phyloP scores from a whole-genome alignment of 2,329 filamentous ascomycete genomes.

The Alternaria triticina region DNA sequence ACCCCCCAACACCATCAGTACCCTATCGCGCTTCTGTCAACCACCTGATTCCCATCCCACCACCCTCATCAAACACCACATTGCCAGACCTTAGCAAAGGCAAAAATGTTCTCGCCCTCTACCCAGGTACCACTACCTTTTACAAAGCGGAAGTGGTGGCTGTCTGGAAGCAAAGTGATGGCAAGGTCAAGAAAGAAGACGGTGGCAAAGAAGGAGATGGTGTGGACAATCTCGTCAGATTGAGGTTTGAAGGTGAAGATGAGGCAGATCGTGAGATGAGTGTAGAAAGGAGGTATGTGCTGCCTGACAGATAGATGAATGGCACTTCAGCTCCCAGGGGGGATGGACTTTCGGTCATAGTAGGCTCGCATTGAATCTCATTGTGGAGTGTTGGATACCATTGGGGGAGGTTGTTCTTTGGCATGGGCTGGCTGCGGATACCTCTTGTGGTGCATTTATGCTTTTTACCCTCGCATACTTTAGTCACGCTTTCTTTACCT shows the following conservation, averaged over 20 bases:
- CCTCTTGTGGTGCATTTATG: not conserved
- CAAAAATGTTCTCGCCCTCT: slow-evolving; percentile 57
- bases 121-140: slow-evolving; percentile 61
- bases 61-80: slow-evolving; percentile 48
- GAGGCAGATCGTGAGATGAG: slow-evolving; percentile 53
- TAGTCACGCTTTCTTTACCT: not conserved
- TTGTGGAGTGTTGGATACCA: not conserved
- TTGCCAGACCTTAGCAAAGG: slow-evolving; percentile 51
- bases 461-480: not conserved
- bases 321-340: not conserved
- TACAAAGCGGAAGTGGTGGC: slow-evolving; percentile 59
- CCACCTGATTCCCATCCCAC: slow-evolving; percentile 54
- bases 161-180: slow-evolving; percentile 45
- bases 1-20: slow-evolving; percentile 45
- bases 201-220: slow-evolving; percentile 51
- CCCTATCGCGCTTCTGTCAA: slow-evolving; percentile 56
- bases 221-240: slow-evolving; percentile 49
- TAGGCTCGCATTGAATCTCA: not conserved
- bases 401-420: not conserved
- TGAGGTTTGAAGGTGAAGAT: slow-evolving; percentile 59
- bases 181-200: slow-evolving; percentile 48
- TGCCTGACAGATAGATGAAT: slow-evolving; percentile 39
- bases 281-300: slow-evolving; percentile 59
- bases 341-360: not conserved
- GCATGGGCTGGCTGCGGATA: not conserved